Conservation (phyloP, 1,284 basidiomycete genomes). For the Boletus albobrunnescens region DNA sequence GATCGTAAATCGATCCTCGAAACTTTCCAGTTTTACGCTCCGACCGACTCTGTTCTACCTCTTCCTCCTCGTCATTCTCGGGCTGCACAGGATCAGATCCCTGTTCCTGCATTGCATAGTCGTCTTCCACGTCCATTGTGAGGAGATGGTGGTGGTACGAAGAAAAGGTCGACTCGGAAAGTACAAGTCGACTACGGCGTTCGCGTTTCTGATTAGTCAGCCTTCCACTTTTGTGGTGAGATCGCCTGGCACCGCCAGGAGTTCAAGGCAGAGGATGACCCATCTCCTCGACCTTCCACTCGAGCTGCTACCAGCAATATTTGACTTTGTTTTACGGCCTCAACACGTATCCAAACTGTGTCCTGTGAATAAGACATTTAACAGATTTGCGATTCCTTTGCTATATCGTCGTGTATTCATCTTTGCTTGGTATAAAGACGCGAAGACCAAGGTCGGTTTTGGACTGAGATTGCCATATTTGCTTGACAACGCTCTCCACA, state of each 20-base stretch:
- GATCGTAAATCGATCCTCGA: conserved; percentile 45
- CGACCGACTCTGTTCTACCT: conserved; percentile 29
- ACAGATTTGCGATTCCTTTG: conserved; percentile 42
- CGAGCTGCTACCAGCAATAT: conserved; percentile 54
- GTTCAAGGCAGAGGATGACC: too few species aligned
- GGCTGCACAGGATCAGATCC: conserved; percentile 35
- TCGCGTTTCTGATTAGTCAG: conserved; percentile 24
- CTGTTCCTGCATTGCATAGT: conserved; percentile 38
- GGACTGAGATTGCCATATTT: not conserved
- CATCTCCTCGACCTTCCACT: conserved; percentile 53
- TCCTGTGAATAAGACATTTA: conserved; percentile 54
- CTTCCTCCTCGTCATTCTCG: conserved; percentile 40
- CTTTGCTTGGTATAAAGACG: conserved; percentile 63
- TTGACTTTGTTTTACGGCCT: conserved; percentile 48
- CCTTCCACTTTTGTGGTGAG: conserved; percentile 9
- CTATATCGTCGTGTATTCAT: conserved; percentile 57
- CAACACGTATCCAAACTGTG: conserved; percentile 49
- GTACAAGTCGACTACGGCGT: not conserved
- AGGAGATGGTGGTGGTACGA: conserved; percentile 30
- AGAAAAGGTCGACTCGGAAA: not conserved
- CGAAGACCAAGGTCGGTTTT: conserved; percentile 49
- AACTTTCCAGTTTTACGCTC: conserved; percentile 30
- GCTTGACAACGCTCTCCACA: not conserved
- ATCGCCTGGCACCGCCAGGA: too few species aligned
- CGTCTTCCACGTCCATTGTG: conserved; percentile 47